These are phyloP conservation scores for Xerocomellus amylosporus DNA, from an alignment of 768 basidiomycete genomes.

Conservation along the genomic window DNA sequence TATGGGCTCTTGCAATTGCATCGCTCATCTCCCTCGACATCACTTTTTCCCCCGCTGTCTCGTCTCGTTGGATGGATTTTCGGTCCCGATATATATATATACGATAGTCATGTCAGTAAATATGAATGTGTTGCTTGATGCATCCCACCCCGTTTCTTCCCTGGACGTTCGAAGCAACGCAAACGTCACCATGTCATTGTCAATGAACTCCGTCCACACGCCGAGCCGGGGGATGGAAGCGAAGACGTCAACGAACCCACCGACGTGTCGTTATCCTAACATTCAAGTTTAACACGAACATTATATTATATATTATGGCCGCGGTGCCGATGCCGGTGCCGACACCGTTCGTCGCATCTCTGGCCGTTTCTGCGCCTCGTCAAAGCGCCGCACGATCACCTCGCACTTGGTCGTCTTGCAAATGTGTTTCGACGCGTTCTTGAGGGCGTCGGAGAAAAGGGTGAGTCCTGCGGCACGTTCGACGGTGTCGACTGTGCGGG, in stretches of 20 bases:
- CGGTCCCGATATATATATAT: conserved; percentile 17
- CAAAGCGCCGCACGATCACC: conserved; percentile 83
- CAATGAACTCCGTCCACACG: background rate
- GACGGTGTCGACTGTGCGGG: conserved; percentile 77
- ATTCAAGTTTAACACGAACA: too few relatives aligned
- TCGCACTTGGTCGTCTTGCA: conserved; percentile 89
- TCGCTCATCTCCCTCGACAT: background rate
- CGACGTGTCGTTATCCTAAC: background rate
- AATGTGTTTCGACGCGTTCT: conserved; percentile 73
- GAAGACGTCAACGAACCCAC: conserved; percentile 4
- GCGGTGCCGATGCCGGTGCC: conserved; percentile 37
- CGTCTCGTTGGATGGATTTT: conserved; percentile 6
- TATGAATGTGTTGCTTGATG: conserved; percentile 29
- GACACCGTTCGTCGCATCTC: conserved; percentile 52
- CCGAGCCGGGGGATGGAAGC: background rate
- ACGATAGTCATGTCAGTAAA: conserved; percentile 20
- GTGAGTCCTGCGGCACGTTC: conserved; percentile 87
- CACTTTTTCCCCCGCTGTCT: background rate
- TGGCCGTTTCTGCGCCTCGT: conserved; percentile 78
- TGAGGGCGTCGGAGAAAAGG: conserved; percentile 81
- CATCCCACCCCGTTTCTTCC: conserved; percentile 11
- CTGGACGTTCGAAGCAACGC: background rate
- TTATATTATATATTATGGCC: background rate
- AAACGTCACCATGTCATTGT: background rate
- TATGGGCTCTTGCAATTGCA: background rate